Percentiles rank a stretch among this genome's conserved stretches.
Conservation (phyloP, 441 rosid species). For the Breynia disticha region DNA sequence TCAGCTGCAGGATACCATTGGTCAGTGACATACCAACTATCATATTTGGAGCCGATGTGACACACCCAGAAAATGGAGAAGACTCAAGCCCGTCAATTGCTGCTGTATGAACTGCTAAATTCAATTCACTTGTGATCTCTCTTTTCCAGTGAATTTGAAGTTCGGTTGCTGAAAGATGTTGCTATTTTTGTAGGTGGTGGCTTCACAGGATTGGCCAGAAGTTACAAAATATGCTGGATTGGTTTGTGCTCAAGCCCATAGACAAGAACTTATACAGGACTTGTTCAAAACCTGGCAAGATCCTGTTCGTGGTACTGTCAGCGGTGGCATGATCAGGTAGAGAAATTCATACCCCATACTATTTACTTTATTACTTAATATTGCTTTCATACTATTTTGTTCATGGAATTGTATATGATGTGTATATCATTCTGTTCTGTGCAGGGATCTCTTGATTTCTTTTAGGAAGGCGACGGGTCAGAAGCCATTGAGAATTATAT, state of each 20-base stretch:
- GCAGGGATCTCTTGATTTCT: slow-evolving; percentile 86
- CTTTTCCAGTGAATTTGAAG: not conserved
- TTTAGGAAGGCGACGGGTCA: slow-evolving; percentile 95
- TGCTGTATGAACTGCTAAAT: slow-evolving; percentile 42
- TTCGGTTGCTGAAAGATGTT: slow-evolving; percentile 11
- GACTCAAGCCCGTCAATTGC: slow-evolving; percentile 96
- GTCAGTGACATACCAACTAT: slow-evolving; percentile 95
- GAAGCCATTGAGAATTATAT: slow-evolving; percentile 86
- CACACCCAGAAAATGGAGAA: slow-evolving; percentile 96
- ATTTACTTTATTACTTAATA: not conserved
- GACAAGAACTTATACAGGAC: slow-evolving; percentile 97
- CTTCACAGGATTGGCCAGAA: slow-evolving; percentile 99
- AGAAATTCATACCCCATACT: slow-evolving; percentile 1
- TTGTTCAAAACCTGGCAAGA: slow-evolving; percentile 95
- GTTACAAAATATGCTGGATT: slow-evolving; percentile 95
- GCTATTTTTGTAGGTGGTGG: slow-evolving; percentile 62
- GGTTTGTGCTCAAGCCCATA: slow-evolving; percentile 97
- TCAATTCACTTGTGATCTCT: not conserved
- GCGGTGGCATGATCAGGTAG: slow-evolving; percentile 98
- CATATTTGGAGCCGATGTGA: slow-evolving; percentile 95
- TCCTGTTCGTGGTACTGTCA: slow-evolving; percentile 88
- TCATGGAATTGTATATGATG: not conserved
- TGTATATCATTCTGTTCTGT: slow-evolving; percentile 4
- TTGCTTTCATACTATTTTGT: not conserved
- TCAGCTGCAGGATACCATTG: slow-evolving; percentile 86